These are phyloP conservation scores for Camellia granthamiana DNA, from an alignment of 148 eudicot genomes.

Conservation along the genomic window DNA sequence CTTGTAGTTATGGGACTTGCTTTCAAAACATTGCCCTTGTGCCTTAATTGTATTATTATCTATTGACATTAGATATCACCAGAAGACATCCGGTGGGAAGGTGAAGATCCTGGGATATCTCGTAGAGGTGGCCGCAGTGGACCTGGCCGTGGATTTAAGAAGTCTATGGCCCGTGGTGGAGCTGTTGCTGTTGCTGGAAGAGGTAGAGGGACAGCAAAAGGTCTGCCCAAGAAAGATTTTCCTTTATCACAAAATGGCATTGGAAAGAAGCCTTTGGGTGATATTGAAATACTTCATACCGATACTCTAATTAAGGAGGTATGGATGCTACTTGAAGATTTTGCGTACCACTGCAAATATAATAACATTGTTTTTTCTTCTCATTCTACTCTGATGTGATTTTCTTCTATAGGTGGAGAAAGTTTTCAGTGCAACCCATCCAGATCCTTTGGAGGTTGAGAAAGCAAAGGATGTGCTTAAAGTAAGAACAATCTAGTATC, in stretches of 20 bases:
- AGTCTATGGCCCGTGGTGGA: conserved; percentile 39
- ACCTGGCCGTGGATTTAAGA: conserved; percentile 45
- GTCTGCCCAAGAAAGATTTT: conserved; percentile 40
- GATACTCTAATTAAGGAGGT: conserved; percentile 70
- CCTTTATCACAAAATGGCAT: conserved; percentile 46
- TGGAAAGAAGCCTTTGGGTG: conserved; percentile 49
- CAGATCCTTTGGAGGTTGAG: conserved; percentile 62
- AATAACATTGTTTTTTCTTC: neutral
- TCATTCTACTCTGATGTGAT: neutral
- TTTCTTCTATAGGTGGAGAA: conserved; percentile 51
- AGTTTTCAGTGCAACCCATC: conserved; percentile 57
- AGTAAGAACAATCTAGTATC: conserved; percentile 32
- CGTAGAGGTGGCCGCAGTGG: conserved; percentile 44
- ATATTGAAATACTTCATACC: conserved; percentile 64
- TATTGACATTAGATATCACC: conserved; percentile 42
- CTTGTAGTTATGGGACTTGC: neutral
- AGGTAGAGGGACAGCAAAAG: conserved; percentile 51
- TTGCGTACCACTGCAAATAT: neutral
- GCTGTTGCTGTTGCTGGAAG: conserved; percentile 44
- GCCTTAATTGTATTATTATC: neutral
- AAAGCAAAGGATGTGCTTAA: conserved; percentile 72
- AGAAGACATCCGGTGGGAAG: conserved; percentile 60
- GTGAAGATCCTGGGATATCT: conserved; percentile 44
- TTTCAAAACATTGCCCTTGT: neutral
- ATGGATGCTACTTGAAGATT: conserved; percentile 1